Conservation (phyloP, 148 eudicot genomes). For the Dianthus caryophyllus region DNA sequence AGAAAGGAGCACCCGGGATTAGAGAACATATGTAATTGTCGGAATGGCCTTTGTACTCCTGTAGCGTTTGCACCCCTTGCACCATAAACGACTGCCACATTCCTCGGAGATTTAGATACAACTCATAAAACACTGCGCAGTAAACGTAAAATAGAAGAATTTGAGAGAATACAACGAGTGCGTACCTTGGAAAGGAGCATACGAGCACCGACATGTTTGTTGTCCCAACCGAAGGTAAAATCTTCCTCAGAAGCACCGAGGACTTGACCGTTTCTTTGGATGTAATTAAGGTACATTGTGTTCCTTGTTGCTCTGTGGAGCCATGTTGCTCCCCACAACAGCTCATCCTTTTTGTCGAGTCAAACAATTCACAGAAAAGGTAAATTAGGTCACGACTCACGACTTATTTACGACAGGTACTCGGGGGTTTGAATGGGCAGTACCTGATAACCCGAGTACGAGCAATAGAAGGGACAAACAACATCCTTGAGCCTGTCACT, state of each 20-base stretch:
- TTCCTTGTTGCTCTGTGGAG: conserved; percentile 68
- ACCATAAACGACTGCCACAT: conserved; percentile 55
- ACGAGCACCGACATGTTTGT: conserved; percentile 83
- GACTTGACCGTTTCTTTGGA: conserved; percentile 62
- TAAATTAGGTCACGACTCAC: too few species aligned
- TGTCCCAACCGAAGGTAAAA: conserved; percentile 83
- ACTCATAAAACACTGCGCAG: too few species aligned
- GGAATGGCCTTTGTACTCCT: conserved; percentile 66
- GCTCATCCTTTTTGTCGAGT: conserved; percentile 52
- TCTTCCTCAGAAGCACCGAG: conserved; percentile 72
- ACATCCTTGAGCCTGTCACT: conserved; percentile 43
- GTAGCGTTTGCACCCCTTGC: conserved; percentile 51
- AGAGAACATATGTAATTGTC: conserved; percentile 75
- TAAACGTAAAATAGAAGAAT: too few species aligned
- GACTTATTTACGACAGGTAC: too few species aligned
- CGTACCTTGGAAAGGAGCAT: conserved; percentile 75
- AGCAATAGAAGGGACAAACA: conserved; percentile 69
- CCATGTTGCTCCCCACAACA: conserved; percentile 91
- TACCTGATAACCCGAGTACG: conserved; percentile 75
- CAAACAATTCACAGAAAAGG: not conserved
- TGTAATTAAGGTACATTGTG: conserved; percentile 61
- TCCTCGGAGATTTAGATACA: not conserved
- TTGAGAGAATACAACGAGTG: too few species aligned
- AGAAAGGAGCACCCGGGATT: conserved; percentile 61
- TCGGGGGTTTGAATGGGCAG: not conserved